These are phyloP conservation scores for Mortierella sp. DNA, from an alignment of 371 early-diverging fungal species.

Conservation along the genomic window DNA sequence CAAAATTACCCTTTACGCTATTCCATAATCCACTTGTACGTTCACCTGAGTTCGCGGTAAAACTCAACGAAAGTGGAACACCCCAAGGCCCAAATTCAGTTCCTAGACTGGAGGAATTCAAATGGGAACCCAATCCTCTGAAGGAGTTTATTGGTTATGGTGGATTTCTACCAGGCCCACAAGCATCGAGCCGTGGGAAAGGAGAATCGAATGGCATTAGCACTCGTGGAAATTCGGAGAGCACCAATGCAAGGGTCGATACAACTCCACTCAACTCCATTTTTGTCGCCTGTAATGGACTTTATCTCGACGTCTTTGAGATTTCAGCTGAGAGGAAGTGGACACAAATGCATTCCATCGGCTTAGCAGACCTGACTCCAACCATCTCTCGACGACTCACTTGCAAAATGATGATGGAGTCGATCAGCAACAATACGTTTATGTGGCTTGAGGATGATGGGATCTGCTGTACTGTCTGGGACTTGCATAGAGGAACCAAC, in stretches of 20 bases:
- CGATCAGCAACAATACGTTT: conserved; percentile 37
- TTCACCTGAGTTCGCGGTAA: background rate
- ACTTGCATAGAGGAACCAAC: conserved; percentile 39
- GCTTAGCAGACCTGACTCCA: conserved; percentile 33
- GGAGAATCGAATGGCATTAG: conserved; percentile 26
- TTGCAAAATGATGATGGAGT: conserved; percentile 55
- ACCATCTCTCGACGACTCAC: conserved; percentile 48
- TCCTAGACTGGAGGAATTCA: background rate
- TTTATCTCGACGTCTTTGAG: conserved; percentile 35
- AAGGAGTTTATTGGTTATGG: conserved; percentile 68
- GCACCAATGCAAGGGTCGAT: background rate
- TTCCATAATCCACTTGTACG: conserved; percentile 42
- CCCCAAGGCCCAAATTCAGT: background rate
- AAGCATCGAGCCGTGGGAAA: conserved; percentile 59
- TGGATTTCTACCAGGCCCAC: conserved; percentile 66
- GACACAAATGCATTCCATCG: conserved; percentile 33
- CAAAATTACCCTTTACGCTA: conserved; percentile 27
- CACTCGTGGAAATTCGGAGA: background rate
- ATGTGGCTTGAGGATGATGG: conserved; percentile 56
- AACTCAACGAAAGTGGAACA: background rate
- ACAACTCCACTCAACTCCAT: background rate
- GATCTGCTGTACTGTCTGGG: conserved; percentile 40
- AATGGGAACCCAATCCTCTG: conserved; percentile 6
- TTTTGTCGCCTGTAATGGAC: conserved; percentile 47
- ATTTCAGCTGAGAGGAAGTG: conserved; percentile 24